Base-by-base conservation (phyloP, 805 yeast genomes). In the Candida insectalens region DNA sequence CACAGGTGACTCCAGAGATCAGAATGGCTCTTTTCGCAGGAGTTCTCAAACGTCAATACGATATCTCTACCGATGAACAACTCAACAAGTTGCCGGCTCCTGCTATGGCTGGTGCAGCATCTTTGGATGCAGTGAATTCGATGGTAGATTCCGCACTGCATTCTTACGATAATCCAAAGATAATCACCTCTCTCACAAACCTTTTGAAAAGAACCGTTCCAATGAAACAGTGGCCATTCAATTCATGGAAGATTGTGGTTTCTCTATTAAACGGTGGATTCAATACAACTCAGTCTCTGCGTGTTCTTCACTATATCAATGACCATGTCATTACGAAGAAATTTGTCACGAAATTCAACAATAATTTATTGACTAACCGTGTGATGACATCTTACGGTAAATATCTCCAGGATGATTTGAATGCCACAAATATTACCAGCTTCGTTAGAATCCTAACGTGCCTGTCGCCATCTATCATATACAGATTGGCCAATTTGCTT, bases 351-450 rank as follows among this genome's bases (percentile, higher is more conserved):
- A 45, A 44, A 25, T 53, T 53, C 26, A 41, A 47, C 14, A 36
- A 36, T 5, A 37, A 43, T 16, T 29, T 51, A 6, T 36, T 35
- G 8, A 41, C 40, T 17, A 36, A 44, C 19, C 21, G 39, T 2
- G 40, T 43, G 4, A n/a, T 48, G 27, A 47, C 42, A 27, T 20
- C 35, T n/a, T 36, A 38, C 14, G 37, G 50, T 19, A 43, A 42
- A 23, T 37, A 42, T 27, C 54, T 53, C 37, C 47, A 45, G 31
- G 59, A 55, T 34, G 60, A 54, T 26, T 32, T 50, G 27, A 40
- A 37, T 12, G 35, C 41, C 6, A 34, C 46, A 3, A 49, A 37
- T 18, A 47, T 40, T 25, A 36, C 38, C 7, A 42, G 36, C 19
- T 37, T 51, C 21, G 25, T 46, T 30, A 40, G 41, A 29, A 25